phyloP scores from a whole-genome alignment of 768 basidiomycete genomes.

The Erythrobasidium yunnanense region DNA sequence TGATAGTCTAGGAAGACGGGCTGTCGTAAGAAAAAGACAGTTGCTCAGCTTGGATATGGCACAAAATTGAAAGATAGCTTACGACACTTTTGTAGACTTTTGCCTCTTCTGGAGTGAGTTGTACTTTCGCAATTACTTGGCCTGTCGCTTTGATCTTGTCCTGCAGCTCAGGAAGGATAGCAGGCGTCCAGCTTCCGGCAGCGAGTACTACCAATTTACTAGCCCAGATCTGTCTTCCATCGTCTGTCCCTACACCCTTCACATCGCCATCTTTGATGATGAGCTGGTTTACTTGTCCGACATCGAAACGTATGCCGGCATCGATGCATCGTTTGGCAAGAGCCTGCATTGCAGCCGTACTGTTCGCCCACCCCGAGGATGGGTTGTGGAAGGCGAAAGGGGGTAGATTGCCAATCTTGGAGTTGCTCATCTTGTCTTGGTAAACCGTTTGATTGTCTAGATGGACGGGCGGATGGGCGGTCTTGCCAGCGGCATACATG shows the following conservation, averaged over 20 bases:
- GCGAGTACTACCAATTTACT: constrained; percentile 56
- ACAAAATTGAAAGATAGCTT: neutral
- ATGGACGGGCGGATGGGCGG: neutral
- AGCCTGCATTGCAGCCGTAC: constrained; percentile 28
- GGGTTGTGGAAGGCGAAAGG: constrained; percentile 19
- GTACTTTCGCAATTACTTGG: constrained; percentile 29
- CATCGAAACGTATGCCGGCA: constrained; percentile 51
- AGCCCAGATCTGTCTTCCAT: constrained; percentile 49
- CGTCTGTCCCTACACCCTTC: constrained; percentile 53
- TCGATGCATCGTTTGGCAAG: neutral
- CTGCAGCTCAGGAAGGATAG: constrained; percentile 52
- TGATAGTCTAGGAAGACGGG: constrained; percentile 28
- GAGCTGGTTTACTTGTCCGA: constrained; percentile 52
- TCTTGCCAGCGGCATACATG: neutral
- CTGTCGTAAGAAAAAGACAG: neutral
- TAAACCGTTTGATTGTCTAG: neutral
- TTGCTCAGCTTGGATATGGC: neutral
- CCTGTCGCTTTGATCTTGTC: constrained; percentile 63
- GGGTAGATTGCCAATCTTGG: neutral
- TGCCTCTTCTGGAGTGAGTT: constrained; percentile 28
- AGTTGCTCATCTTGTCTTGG: neutral
- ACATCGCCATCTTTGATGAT: constrained; percentile 42
- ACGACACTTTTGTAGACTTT: constrained; percentile 26
- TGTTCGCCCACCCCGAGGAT: constrained; percentile 32
- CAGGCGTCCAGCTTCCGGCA: constrained; percentile 75